Evolutionary conservation across 352 stramenopile species (phyloP), one percentile per base, ranked within the genome.

Genomic region (Pythium sp.): DNA sequence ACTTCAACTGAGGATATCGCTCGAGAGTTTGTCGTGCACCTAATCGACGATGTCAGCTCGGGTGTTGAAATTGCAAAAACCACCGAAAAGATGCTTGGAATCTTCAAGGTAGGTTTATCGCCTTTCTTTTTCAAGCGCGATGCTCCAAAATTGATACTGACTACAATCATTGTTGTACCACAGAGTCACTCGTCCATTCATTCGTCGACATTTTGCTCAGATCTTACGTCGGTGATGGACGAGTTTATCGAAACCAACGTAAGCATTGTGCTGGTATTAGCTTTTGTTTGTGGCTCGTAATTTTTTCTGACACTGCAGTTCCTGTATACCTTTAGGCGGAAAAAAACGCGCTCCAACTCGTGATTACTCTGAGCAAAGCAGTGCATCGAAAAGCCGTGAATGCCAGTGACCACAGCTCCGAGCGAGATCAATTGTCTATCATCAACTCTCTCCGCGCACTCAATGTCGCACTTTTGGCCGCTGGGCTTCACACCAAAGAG

Each of bases 151-250:
- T 43, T 22, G 1, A 9, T 43, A 20, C 18, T 54, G 18, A 47
- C 7, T 15, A 32, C 9, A 24, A 28, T 20, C 24, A n/a, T 58
- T 0, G 2, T 36, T 65, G 14, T 62, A 5, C n/a, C 20, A 32
- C 57, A 91, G 84, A 93, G 80, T 43, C 87, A 95, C 34, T 55
- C 79, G 28, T 92, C 87, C 3, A 90, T 95, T 49, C 82, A 95
- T 56, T 89, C 86, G 1, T 43, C 79, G 5, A 60, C 65, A 12
- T 95, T 92, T 69, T 92, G 79, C 60, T 46, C 71, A 0, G 86
- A 94, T 26, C 74, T 93, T 0, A 67, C 67, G 6, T 43, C 61
- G 12, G 73, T 70, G 5, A 81, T 95, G 60, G 67, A 76, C 12
- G 62, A 58, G 20, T 79, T 82, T 22, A 51, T 72, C 24, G 69